Evolutionary conservation across 2,329 filamentous ascomycete genomes (phyloP), one percentile per base, ranked within the genome.

Genomic region (Diaporthe velutina): DNA sequence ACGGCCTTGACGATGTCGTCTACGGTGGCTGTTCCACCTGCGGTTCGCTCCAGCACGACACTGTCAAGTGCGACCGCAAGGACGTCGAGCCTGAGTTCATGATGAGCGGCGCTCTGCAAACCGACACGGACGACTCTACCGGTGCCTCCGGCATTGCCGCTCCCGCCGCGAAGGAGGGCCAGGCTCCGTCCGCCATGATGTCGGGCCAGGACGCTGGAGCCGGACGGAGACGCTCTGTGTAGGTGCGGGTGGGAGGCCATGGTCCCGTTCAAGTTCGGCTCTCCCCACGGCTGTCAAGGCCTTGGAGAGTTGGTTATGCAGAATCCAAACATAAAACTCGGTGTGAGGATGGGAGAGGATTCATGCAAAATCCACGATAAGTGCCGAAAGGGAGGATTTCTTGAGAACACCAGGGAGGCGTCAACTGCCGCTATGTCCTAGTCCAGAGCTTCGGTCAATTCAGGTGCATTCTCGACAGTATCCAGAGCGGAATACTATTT

Each of bases 51-150:
- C 33, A 72, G 45, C 70, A 72, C 17, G 57, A 15, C 6, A 61
- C 57, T 2, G 45, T 54, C 30, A 38, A 54, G 42, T 72, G 70
- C 5, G 70, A 61, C n/a, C 30, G 38, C 3, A 30, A 52, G n/a
- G 15, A n/a, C 2, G 30, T 10, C 25, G 28, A 48, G 10, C 10
- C 42, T 8, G 19, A 6, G 42, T 42, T 33, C 45, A 33, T 64
- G 57, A 72, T 72, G 70, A 50, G 55, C 25, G 48, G 55, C 35
- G 70, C 70, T 0, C 28, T 72, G 25, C 70, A 28, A 17, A 12
- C 42, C 30, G 33, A n/a, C 13, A 1, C 6, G 5, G 25, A 57
- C 28, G 28, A 9, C 17, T 30, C 55, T 10, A 8, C 35, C 33
- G 6, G 7, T 5, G 22, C 7, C n/a, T 38, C 55, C n/a, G 4